phyloP scores from a whole-genome alignment of 2,329 filamentous ascomycete genomes.

The Purpureocillium takamizusanense region DNA sequence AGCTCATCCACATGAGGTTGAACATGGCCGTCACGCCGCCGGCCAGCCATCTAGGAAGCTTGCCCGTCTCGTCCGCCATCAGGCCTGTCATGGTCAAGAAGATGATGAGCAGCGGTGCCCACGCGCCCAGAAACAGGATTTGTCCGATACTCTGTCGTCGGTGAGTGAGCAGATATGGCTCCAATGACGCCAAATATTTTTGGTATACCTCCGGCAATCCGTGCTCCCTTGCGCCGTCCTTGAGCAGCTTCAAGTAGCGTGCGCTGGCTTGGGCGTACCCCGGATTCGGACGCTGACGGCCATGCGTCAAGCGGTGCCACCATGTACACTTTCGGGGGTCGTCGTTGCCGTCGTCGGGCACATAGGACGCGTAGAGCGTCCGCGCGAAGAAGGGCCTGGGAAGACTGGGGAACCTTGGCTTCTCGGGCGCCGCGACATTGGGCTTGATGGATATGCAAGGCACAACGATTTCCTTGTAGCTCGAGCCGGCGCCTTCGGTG shows the following conservation, averaged over 20 bases:
- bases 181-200: slow-evolving; percentile 59
- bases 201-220: slow-evolving; percentile 72
- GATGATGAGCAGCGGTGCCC: slow-evolving; percentile 45
- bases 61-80: slow-evolving; percentile 59
- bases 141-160: slow-evolving; percentile 57
- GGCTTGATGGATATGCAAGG: slow-evolving; percentile 64
- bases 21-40: slow-evolving; percentile 42
- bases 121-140: slow-evolving; percentile 49
- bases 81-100: slow-evolving; percentile 33
- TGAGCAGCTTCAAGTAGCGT: slow-evolving; percentile 75
- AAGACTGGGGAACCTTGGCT: slow-evolving; percentile 42
- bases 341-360: slow-evolving; percentile 24
- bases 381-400: slow-evolving; percentile 68
- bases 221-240: slow-evolving; percentile 70
- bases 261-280: slow-evolving; percentile 74
- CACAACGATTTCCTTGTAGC: slow-evolving; percentile 78
- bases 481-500: slow-evolving; percentile 78
- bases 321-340: slow-evolving; percentile 27
- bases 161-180: slow-evolving; percentile 62
- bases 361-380: slow-evolving; percentile 66
- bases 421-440: slow-evolving; percentile 50
- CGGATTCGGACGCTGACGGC: slow-evolving; percentile 49
- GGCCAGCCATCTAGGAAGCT: slow-evolving; percentile 58
- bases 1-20: slow-evolving; percentile 33
- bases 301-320: slow-evolving; percentile 36